Evolutionary conservation across 257 asterid genomes (phyloP).

Genomic region (Lycium barbarum): DNA sequence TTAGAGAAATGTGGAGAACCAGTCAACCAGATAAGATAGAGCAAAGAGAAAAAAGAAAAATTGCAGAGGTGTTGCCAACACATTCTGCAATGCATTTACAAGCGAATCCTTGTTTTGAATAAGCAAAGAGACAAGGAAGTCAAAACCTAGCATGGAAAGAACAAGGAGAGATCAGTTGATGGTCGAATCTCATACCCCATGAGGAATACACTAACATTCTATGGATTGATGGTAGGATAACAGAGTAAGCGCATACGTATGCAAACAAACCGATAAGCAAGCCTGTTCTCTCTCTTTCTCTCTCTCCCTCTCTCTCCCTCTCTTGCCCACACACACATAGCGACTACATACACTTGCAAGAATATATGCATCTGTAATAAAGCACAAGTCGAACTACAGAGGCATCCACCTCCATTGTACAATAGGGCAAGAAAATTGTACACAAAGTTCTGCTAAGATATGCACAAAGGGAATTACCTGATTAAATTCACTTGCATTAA

Average conservation of each 20-base stretch:
- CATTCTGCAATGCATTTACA: neutral
- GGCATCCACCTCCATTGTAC: neutral
- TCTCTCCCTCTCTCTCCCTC: neutral
- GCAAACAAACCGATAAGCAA: too few relatives aligned
- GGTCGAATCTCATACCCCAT: constrained; percentile 9
- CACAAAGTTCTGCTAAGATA: constrained; percentile 17
- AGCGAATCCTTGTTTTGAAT: neutral
- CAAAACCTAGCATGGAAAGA: constrained; percentile 18
- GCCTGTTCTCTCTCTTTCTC: too few relatives aligned
- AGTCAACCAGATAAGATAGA: constrained; percentile 14
- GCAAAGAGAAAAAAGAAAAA: neutral
- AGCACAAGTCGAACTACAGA: neutral
- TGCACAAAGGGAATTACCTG: constrained; percentile 62
- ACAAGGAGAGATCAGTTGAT: constrained; percentile 13
- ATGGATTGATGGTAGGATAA: neutral
- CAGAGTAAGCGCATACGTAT: neutral
- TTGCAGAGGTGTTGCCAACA: neutral
- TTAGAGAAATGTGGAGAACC: constrained; percentile 24
- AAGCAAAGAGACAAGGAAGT: constrained; percentile 1
- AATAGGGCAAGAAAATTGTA: neutral
- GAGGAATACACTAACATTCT: constrained; percentile 4
- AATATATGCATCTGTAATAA: constrained; percentile 4
- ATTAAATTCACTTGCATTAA: constrained; percentile 93
- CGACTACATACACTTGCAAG: neutral
- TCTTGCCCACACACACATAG: neutral